These are phyloP conservation scores for Penicillium rolfsii DNA, from an alignment of 2,329 filamentous ascomycete species.

Conservation along the genomic window DNA sequence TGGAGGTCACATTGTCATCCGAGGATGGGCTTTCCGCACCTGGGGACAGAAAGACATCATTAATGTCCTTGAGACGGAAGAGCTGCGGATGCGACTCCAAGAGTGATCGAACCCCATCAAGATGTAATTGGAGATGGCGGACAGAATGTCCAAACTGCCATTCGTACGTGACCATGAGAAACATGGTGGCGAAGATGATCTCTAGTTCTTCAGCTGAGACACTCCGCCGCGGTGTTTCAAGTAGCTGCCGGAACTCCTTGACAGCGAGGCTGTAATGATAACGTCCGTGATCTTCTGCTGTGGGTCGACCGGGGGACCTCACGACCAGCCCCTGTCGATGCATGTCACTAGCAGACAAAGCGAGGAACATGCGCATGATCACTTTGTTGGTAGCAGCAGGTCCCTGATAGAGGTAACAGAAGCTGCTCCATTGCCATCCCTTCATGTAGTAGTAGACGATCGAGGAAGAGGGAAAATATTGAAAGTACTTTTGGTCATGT, in stretches of 20 bases:
- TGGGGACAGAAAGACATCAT: constrained; percentile 32
- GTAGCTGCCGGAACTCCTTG: constrained; percentile 42
- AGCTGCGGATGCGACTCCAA: constrained; percentile 40
- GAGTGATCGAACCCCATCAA: constrained; percentile 42
- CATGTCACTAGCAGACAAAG: constrained; percentile 43
- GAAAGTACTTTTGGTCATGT: constrained; percentile 41
- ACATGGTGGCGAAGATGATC: constrained; percentile 43
- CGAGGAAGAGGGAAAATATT: constrained; percentile 41
- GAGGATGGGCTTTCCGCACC: constrained; percentile 17
- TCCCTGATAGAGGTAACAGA: constrained; percentile 42
- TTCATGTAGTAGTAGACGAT: constrained; percentile 44
- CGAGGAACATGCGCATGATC: constrained; percentile 48
- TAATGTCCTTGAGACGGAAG: constrained; percentile 36
- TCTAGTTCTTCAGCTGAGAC: constrained; percentile 38
- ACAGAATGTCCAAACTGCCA: constrained; percentile 43
- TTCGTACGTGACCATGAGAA: constrained; percentile 42
- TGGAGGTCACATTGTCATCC: constrained; percentile 18
- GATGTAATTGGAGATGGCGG: constrained; percentile 41
- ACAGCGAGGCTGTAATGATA: constrained; percentile 43
- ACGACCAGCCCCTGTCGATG: constrained; percentile 37
- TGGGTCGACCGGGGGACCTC: constrained; percentile 32
- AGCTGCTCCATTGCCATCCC: constrained; percentile 43
- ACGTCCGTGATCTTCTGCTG: constrained; percentile 37
- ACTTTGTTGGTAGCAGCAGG: constrained; percentile 41
- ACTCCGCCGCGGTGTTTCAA: constrained; percentile 34